Conservation (phyloP, 2,329 filamentous ascomycete genomes). For the Alternaria hordeiaustralica region DNA sequence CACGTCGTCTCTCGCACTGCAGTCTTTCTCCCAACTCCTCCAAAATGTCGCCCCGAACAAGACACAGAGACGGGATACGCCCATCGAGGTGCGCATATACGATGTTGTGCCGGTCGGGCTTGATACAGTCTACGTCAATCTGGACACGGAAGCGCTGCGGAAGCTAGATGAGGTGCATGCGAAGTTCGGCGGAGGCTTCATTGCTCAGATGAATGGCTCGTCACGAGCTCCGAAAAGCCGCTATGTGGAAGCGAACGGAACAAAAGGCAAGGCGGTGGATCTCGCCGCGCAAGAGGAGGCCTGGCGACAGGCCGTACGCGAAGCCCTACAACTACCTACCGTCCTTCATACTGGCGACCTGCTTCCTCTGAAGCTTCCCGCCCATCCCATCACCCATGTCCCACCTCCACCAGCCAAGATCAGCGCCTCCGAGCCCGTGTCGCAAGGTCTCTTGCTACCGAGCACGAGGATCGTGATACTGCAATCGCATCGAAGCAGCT, state of each 20-base stretch:
- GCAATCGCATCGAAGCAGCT: slow-evolving; percentile 60
- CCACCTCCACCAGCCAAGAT: slow-evolving; percentile 85
- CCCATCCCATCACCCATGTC: slow-evolving; percentile 86
- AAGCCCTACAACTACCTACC: slow-evolving; percentile 73
- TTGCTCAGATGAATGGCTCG: slow-evolving; percentile 42
- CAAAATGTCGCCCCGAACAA: slow-evolving; percentile 78
- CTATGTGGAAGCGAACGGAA: slow-evolving; percentile 48
- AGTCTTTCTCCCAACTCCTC: slow-evolving; percentile 77
- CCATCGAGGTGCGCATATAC: slow-evolving; percentile 83
- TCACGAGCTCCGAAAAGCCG: slow-evolving; percentile 38
- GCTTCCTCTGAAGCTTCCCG: slow-evolving; percentile 74
- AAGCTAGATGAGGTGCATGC: slow-evolving; percentile 83
- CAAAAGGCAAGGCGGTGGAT: slow-evolving; percentile 28
- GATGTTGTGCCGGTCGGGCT: slow-evolving; percentile 81
- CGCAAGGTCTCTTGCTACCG: slow-evolving; percentile 80
- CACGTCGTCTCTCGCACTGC: slow-evolving; percentile 73
- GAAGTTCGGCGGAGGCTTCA: slow-evolving; percentile 74
- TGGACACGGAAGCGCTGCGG: slow-evolving; percentile 80
- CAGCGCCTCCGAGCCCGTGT: slow-evolving; percentile 90
- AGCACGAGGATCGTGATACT: slow-evolving; percentile 85
- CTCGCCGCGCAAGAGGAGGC: slow-evolving; percentile 39
- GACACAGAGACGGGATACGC: slow-evolving; percentile 73
- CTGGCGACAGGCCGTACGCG: slow-evolving; percentile 63
- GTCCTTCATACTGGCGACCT: slow-evolving; percentile 86
- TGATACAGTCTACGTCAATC: slow-evolving; percentile 84